A percentile compares a stretch with the other conserved stretches of the same genome.
phyloP scores from a whole-genome alignment of 176 grass and related monocot genomes.

The Cenchrus americanus region DNA sequence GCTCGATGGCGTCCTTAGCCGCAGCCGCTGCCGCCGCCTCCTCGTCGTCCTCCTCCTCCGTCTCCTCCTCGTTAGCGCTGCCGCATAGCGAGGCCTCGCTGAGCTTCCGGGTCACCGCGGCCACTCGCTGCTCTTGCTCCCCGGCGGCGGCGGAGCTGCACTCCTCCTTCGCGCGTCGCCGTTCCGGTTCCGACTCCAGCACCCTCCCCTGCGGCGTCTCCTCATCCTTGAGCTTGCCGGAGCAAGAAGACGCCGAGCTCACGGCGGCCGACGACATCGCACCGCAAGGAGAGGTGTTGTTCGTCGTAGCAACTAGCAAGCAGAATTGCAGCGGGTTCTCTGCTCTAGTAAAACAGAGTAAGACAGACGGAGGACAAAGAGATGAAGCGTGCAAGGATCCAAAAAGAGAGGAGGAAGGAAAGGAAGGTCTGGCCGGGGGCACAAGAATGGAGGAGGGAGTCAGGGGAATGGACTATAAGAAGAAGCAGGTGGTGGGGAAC shows the following conservation, averaged over 20 bases:
- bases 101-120: slow-evolving; percentile 36
- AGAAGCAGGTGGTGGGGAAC: slow-evolving; percentile 18
- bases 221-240: background rate
- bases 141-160: background rate
- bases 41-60: slow-evolving; percentile 13
- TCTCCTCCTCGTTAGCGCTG: slow-evolving; percentile 30
- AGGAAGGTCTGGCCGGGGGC: background rate
- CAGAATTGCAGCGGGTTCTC: background rate
- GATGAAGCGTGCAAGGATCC: background rate
- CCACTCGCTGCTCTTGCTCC: background rate
- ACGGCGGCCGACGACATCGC: slow-evolving; percentile 43
- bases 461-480: slow-evolving; percentile 5
- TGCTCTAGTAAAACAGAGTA: background rate
- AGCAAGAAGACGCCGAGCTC: background rate
- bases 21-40: slow-evolving; percentile 44
- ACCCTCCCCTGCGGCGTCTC: background rate
- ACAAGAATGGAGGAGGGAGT: background rate
- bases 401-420: background rate
- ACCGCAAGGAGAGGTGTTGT: background rate
- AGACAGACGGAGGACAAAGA: background rate
- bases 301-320: too few species aligned
- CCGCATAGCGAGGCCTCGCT: slow-evolving; percentile 40
- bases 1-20: slow-evolving; percentile 45
- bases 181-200: background rate
- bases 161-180: background rate